Conservation (phyloP, 768 basidiomycete genomes). For the Zangia roseola region DNA sequence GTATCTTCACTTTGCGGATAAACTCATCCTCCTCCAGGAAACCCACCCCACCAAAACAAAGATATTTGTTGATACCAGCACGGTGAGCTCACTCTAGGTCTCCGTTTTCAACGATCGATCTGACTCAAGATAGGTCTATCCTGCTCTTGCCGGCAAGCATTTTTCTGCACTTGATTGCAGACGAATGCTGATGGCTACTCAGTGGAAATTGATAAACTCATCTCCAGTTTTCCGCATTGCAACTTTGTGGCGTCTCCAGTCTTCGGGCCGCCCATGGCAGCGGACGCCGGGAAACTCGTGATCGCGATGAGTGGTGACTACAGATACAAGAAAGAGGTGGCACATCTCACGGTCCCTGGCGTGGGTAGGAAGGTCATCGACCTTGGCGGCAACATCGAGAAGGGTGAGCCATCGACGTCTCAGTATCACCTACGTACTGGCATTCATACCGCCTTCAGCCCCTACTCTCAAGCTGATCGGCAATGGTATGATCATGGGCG, state of each 20-base stretch:
- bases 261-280: conserved; percentile 68
- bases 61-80: conserved; percentile 85
- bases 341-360: conserved; percentile 75
- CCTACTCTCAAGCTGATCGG: conserved; percentile 76
- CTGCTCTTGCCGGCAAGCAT: conserved; percentile 45
- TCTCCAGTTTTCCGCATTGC: conserved; percentile 56
- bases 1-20: background rate
- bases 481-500: conserved; percentile 75
- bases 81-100: conserved; percentile 45
- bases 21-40: conserved; percentile 28
- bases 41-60: conserved; percentile 49
- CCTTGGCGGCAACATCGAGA: conserved; percentile 83
- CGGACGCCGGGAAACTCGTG: conserved; percentile 63
- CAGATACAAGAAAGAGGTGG: conserved; percentile 78
- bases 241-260: conserved; percentile 77
- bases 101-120: background rate
- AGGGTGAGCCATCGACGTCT: conserved; percentile 43
- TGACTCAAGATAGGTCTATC: conserved; percentile 48
- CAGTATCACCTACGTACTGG: background rate
- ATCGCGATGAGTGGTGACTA: conserved; percentile 79
- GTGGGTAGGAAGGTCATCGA: conserved; percentile 77
- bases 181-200: background rate
- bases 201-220: conserved; percentile 69
- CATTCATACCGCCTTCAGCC: conserved; percentile 36
- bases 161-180: background rate